Evolutionary conservation across 352 stramenopile species (phyloP), one percentile per base, ranked within the genome.

Genomic region (Phytopythium montanum): DNA sequence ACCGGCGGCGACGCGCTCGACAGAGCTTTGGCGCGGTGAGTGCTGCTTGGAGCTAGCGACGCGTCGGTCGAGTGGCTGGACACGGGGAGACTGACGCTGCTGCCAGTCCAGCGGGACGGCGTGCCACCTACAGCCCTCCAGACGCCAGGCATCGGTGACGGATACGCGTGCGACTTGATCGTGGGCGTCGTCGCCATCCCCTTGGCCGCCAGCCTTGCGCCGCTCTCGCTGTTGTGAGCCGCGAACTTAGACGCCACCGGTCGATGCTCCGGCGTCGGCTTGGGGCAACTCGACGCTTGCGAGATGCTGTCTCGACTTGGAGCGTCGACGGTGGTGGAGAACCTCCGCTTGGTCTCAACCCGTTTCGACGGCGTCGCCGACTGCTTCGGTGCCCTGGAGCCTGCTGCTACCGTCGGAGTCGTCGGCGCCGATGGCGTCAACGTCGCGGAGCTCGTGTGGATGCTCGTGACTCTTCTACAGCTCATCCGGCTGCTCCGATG

Each of bases 211-310:
- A 34, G 12, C 19, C 51, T n/a, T 5, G 23, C 33, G 33, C 51
- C 51, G 49, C 7, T 29, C 8, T 55, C 49, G 51, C 31, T 34
- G 33, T 16, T 45, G 18, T n/a, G 31, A 2, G 29, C 13, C 5
- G n/a, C 51, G 6, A 21, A 56, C 31, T 61, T 70, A 48, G 46
- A 46, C 42, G 19, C 18, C 4, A 44, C 2, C 14, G 39, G 23
- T 8, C 44, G 54, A 4, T 52, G 14, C 0, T n/a, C 39, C 26
- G 44, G 62, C 34, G 61, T 50, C 4, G 64, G 54, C 50, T 68
- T 68, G 10, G 64, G 64, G 21, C 54, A 65, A 50, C 60, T 70
- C 14, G 68, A 65, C 21, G 42, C 64, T 5, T 68, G 54, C 28
- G 54, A 26, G 0, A 49, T 52, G 41, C 21, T 60, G 60, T n/a